A percentile compares a stretch with the other conserved stretches of the same genome.
Conservation (phyloP, 2,329 filamentous ascomycete species). For the Cordyceps tenuipes region DNA sequence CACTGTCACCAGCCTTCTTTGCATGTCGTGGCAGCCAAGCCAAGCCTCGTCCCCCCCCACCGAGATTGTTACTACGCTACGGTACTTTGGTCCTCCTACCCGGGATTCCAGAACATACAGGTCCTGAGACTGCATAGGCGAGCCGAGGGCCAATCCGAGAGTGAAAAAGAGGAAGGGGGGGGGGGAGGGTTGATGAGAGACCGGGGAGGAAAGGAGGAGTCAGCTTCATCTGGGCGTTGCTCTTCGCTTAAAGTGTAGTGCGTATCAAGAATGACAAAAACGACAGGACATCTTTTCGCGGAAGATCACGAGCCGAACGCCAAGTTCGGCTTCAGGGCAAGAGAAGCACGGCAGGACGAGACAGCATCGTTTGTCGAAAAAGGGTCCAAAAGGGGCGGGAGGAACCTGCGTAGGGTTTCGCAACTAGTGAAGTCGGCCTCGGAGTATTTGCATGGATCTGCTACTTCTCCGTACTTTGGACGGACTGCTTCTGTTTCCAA, state of each 20-base stretch:
- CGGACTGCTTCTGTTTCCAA: conserved; percentile 27
- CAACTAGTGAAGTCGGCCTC: background rate
- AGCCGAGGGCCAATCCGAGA: background rate
- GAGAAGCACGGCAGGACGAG: background rate
- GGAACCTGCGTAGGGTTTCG: background rate
- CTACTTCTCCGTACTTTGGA: too few species aligned
- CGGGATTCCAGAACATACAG: background rate
- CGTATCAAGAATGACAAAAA: background rate
- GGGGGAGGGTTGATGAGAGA: background rate
- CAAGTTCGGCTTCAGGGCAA: background rate
- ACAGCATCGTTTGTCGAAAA: background rate
- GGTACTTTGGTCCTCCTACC: too few species aligned
- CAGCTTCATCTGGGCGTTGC: background rate
- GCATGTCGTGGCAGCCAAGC: background rate
- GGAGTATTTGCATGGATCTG: conserved; percentile 27
- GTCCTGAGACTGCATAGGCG: background rate
- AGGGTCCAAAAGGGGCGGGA: background rate
- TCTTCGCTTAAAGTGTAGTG: background rate
- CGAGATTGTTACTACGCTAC: background rate
- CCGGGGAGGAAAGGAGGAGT: too few species aligned
- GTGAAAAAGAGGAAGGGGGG: background rate
- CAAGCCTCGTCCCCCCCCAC: conserved; percentile 3
- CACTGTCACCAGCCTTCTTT: background rate
- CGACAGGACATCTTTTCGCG: background rate
- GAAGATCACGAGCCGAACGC: background rate